Percentiles rank a stretch among this genome's conserved stretches.
Evolutionary conservation across 169 alveolate species (phyloP).

Genomic region (Perkinsus olseni): DNA sequence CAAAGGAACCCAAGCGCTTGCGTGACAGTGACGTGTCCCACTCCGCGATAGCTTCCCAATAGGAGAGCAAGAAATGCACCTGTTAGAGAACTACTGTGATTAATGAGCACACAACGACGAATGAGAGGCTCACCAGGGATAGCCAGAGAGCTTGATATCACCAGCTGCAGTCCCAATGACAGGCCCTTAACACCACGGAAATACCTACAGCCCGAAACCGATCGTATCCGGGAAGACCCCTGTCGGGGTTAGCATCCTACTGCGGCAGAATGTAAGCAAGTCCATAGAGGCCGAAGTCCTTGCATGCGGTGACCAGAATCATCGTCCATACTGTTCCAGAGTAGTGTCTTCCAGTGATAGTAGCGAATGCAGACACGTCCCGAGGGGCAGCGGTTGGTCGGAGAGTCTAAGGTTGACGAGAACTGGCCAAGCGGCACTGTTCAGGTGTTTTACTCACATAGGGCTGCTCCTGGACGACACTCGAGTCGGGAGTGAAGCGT

Average conservation of each 20-base stretch:
- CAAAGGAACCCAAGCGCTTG: neutral
- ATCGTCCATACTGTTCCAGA: neutral
- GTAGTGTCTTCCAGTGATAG: neutral
- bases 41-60: neutral
- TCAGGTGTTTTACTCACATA: neutral
- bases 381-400: neutral
- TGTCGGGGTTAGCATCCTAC: no score
- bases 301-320: neutral
- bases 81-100: neutral
- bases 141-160: neutral
- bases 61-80: neutral
- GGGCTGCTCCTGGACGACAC: neutral
- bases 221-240: neutral
- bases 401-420: neutral
- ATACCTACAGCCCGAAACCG: neutral
- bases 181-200: neutral
- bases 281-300: neutral
- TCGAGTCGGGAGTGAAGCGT: neutral
- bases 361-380: neutral
- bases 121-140: neutral
- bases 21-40: neutral
- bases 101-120: no score
- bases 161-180: neutral
- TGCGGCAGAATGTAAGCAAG: neutral
- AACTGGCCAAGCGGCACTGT: neutral